phyloP scores from a whole-genome alignment of 441 rosid genomes.

The Eutrema salsugineum region DNA sequence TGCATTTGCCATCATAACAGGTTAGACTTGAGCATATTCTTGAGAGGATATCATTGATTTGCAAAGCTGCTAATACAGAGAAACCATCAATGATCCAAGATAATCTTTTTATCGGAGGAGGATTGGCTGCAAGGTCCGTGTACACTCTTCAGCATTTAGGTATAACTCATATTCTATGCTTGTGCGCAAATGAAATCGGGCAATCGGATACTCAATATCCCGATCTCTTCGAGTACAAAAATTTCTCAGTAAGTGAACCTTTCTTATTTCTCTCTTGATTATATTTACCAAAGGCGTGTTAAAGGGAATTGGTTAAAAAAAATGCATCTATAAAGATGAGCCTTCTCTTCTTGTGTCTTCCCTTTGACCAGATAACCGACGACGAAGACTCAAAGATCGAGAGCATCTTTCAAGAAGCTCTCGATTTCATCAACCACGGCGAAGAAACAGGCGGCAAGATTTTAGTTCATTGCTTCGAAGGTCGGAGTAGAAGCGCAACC shows the following conservation, averaged over 20 bases:
- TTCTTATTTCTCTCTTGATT: background rate
- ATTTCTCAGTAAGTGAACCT: conserved; percentile 70
- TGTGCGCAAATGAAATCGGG: conserved; percentile 97
- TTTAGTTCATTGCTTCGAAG: conserved; percentile 97
- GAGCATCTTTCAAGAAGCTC: conserved; percentile 81
- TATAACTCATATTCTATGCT: conserved; percentile 79
- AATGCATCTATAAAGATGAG: conserved; percentile 13
- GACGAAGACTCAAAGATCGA: conserved; percentile 81
- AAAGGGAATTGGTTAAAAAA: background rate
- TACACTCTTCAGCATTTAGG: conserved; percentile 83
- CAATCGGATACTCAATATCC: conserved; percentile 93
- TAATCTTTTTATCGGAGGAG: conserved; percentile 83
- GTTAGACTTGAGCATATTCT: conserved; percentile 97
- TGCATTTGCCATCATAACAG: conserved; percentile 37
- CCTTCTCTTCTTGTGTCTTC: conserved; percentile 22
- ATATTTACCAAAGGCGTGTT: background rate
- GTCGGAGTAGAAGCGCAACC: conserved; percentile 97
- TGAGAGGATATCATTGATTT: conserved; percentile 92
- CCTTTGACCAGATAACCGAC: conserved; percentile 64
- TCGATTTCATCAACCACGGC: conserved; percentile 72
- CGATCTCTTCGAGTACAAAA: conserved; percentile 73
- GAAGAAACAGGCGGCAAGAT: conserved; percentile 80
- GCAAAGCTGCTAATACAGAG: conserved; percentile 96
- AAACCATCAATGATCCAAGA: conserved; percentile 81
- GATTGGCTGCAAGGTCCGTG: conserved; percentile 90